phyloP scores from a whole-genome alignment of 1,139 yeast species.

The Candida sp. region DNA sequence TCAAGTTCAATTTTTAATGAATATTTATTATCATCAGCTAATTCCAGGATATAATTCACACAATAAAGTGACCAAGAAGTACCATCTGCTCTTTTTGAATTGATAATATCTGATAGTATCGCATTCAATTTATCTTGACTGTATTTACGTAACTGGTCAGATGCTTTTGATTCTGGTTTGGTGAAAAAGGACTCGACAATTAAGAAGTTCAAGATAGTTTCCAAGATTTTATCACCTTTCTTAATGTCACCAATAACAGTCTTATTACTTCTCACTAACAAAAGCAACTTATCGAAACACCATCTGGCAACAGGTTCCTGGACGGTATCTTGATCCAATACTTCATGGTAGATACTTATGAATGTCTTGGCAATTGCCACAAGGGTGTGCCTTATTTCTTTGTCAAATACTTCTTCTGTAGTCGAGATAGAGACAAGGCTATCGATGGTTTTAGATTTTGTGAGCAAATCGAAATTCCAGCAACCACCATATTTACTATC shows the following conservation, averaged over 20 bases:
- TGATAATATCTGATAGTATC: slow-evolving; percentile 56
- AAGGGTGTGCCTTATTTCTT: slow-evolving; percentile 9
- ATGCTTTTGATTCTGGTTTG: slow-evolving; percentile 14
- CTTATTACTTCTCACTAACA: slow-evolving; percentile 52
- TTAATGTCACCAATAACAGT: slow-evolving; percentile 16
- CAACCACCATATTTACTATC: slow-evolving; percentile 54
- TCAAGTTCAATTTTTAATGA: slow-evolving; percentile 47
- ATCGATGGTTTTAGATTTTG: slow-evolving; percentile 70
- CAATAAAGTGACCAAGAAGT: slow-evolving; percentile 61
- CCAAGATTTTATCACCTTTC: slow-evolving; percentile 26
- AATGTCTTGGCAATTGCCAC: slow-evolving; percentile 21
- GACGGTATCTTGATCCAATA: slow-evolving; percentile 11
- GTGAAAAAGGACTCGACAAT: slow-evolving; percentile 57
- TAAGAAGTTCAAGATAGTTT: slow-evolving; percentile 48
- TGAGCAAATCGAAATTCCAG: slow-evolving; percentile 72
- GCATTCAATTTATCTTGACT: slow-evolving; percentile 64
- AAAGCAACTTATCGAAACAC: slow-evolving; percentile 64
- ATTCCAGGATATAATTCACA: slow-evolving; percentile 23
- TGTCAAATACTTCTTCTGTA: slow-evolving; percentile 12
- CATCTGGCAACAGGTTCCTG: slow-evolving; percentile 55
- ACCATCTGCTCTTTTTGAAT: slow-evolving; percentile 37
- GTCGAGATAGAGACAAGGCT: slow-evolving; percentile 35
- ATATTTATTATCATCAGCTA: slow-evolving; percentile 19
- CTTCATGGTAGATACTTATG: slow-evolving; percentile 17
- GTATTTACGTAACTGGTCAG: slow-evolving; percentile 29